Evolutionary conservation across 306 rosid genomes (phyloP).

Genomic region (Gynostemma pentaphyllum): DNA sequence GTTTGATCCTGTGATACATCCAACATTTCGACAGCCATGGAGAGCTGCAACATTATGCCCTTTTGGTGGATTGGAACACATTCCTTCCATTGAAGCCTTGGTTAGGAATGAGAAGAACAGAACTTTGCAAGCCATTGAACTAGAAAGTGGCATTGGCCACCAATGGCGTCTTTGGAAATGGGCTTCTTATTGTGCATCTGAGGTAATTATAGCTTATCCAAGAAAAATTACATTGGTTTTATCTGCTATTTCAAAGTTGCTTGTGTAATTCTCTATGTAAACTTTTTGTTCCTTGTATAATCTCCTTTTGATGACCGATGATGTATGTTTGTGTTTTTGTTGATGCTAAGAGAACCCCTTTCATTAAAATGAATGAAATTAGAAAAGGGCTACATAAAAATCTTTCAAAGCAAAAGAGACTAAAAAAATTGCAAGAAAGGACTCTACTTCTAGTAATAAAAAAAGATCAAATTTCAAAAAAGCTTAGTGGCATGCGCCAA

Average conservation of each 20-base stretch:
- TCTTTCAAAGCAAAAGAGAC: no score
- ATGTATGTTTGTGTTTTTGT: not conserved
- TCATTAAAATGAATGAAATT: no score
- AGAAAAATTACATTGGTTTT: not conserved
- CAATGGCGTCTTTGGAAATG: slow-evolving; percentile 99
- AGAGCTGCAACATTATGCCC: slow-evolving; percentile 86
- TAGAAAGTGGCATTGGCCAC: slow-evolving; percentile 90
- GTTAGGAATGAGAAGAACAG: slow-evolving; percentile 69
- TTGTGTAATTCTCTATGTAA: not conserved
- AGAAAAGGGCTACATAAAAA: no score
- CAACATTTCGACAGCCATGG: slow-evolving; percentile 60
- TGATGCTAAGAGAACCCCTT: no score
- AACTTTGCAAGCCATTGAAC: slow-evolving; percentile 87
- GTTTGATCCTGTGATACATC: slow-evolving; percentile 19
- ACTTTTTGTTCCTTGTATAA: not conserved
- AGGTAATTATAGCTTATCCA: slow-evolving; percentile 32
- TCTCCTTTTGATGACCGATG: not conserved
- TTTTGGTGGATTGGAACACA: slow-evolving; percentile 67
- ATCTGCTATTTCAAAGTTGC: slow-evolving; percentile 5
- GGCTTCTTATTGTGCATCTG: slow-evolving; percentile 95
- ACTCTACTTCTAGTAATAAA: no score
- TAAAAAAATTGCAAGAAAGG: no score
- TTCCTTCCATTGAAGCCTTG: slow-evolving; percentile 81
- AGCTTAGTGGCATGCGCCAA: no score
- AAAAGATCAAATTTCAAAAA: no score